These are phyloP conservation scores for Gaeumannomyces sp. DNA, from an alignment of 2,329 filamentous ascomycete species.

Conservation along the genomic window DNA sequence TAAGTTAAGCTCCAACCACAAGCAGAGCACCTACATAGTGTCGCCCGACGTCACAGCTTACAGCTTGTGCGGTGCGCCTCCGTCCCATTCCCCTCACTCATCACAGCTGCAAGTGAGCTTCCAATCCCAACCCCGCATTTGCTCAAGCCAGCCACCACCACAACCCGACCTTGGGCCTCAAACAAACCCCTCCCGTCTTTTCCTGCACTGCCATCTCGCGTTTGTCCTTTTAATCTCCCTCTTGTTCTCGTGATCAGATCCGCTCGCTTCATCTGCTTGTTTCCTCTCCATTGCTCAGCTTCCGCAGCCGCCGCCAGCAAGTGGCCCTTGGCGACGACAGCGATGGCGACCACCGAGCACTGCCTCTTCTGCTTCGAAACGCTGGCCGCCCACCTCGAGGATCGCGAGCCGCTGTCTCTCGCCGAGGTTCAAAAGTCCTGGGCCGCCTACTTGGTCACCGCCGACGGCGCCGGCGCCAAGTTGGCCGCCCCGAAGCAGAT, in stretches of 20 bases:
- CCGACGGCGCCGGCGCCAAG: slow-evolving; percentile 13
- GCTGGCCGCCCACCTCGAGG: slow-evolving; percentile 68
- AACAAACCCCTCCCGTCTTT: background rate
- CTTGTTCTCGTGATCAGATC: background rate
- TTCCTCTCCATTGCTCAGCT: too few relatives aligned
- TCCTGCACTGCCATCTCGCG: too few relatives aligned
- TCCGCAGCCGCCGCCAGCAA: slow-evolving; percentile 2
- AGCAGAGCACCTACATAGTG: too few relatives aligned
- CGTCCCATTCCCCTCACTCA: background rate
- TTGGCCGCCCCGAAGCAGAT: slow-evolving; percentile 26
- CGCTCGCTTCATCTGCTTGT: background rate
- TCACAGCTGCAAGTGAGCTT: background rate
- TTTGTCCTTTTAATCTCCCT: background rate
- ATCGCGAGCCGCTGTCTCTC: slow-evolving; percentile 61
- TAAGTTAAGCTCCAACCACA: too few relatives aligned
- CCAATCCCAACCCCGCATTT: background rate
- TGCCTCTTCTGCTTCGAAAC: slow-evolving; percentile 92
- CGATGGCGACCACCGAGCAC: slow-evolving; percentile 79
- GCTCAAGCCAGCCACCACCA: background rate
- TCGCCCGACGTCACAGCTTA: too few relatives aligned
- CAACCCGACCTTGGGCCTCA: background rate
- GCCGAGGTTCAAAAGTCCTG: slow-evolving; percentile 64
- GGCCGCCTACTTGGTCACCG: slow-evolving; percentile 31
- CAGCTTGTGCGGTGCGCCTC: too few relatives aligned
- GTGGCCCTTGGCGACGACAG: background rate